These are phyloP conservation scores for Hymenoscyphus infarciens DNA, from an alignment of 2,329 filamentous ascomycete genomes.

Conservation along the genomic window DNA sequence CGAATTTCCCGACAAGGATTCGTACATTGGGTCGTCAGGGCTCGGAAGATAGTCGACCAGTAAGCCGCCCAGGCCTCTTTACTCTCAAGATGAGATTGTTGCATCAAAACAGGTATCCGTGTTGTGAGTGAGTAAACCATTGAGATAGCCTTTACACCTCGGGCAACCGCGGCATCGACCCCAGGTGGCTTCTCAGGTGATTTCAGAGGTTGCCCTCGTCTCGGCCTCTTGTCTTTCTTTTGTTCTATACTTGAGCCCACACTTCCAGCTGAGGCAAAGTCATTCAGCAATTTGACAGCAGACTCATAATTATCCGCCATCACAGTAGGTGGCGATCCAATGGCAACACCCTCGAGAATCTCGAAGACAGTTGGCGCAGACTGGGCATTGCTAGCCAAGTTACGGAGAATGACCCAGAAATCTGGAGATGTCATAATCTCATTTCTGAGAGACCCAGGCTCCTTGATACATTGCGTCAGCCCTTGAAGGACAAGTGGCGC, in stretches of 20 bases:
- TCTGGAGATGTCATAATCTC: constrained; percentile 96
- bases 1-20: constrained; percentile 93
- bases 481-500: constrained; percentile 75
- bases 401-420: constrained; percentile 88
- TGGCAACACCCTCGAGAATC: constrained; percentile 76
- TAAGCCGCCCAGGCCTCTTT: constrained; percentile 96
- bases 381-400: constrained; percentile 65
- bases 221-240: constrained; percentile 53
- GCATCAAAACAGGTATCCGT: constrained; percentile 81
- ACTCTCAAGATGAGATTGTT: constrained; percentile 86
- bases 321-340: constrained; percentile 70
- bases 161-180: constrained; percentile 68
- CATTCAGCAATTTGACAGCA: constrained; percentile 77
- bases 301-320: constrained; percentile 95
- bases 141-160: constrained; percentile 76
- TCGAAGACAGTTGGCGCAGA: constrained; percentile 78
- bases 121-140: constrained; percentile 79
- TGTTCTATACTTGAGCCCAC: constrained; percentile 69
- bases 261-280: constrained; percentile 81
- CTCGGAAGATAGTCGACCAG: constrained; percentile 92
- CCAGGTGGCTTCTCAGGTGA: constrained; percentile 44
- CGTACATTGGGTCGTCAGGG: constrained; percentile 82
- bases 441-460: constrained; percentile 73
- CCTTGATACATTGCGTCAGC: constrained; percentile 73
- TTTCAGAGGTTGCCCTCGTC: constrained; percentile 44